A percentile compares a stretch with the other conserved stretches of the same genome.
Conservation (phyloP, 805 yeast genomes). For the Metschnikowia shivogae region DNA sequence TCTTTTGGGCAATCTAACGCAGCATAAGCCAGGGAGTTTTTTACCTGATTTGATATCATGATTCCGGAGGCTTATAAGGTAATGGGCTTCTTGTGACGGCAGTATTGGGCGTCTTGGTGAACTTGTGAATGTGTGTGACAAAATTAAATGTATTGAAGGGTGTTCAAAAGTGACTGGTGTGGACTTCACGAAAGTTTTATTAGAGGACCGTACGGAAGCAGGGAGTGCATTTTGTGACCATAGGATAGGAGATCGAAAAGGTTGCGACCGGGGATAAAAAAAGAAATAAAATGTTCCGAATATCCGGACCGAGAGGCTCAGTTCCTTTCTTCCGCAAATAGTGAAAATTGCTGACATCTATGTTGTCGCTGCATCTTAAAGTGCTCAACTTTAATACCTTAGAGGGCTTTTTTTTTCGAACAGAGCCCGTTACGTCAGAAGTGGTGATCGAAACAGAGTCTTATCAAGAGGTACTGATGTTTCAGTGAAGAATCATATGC, state of each 20-base stretch:
- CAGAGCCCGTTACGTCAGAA: too few species aligned
- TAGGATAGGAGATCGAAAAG: conserved; percentile 3
- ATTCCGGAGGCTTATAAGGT: not conserved
- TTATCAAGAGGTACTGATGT: not conserved
- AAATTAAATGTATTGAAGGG: not conserved
- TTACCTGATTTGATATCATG: not conserved
- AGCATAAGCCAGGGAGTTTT: not conserved
- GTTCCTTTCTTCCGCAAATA: not conserved
- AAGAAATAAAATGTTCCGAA: conserved; percentile 3
- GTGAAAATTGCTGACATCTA: too few species aligned
- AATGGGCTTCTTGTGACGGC: too few species aligned
- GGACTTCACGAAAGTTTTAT: not conserved
- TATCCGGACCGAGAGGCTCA: not conserved
- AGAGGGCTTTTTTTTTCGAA: too few species aligned
- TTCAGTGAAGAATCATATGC: conserved; percentile 4
- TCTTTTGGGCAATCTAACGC: not conserved
- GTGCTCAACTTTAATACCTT: too few species aligned
- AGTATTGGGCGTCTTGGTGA: not conserved
- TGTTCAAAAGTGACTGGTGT: not conserved
- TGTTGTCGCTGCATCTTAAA: too few species aligned
- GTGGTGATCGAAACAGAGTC: not conserved
- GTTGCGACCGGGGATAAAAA: conserved; percentile 5
- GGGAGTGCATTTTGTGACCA: conserved; percentile 4
- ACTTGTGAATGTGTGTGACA: too few species aligned
- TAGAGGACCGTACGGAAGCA: conserved; percentile 1